Percentiles rank a stretch among this genome's conserved stretches.
Conservation (phyloP, 257 asterid genomes). For the Nicotiana tomentosiformis region DNA sequence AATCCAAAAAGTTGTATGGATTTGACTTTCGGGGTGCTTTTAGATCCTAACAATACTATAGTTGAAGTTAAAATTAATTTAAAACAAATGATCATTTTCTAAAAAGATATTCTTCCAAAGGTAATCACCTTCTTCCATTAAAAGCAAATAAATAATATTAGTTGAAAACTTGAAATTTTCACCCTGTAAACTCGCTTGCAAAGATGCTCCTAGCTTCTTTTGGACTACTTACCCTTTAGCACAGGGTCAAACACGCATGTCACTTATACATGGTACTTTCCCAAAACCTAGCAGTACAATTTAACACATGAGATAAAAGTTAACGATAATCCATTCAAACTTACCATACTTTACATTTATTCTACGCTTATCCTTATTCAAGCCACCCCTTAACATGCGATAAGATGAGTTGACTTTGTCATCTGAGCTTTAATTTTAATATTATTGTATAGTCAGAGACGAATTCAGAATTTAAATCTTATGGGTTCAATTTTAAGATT, state of each 20-base stretch:
- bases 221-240: neutral
- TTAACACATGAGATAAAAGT: neutral
- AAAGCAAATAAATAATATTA: neutral
- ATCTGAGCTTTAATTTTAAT: neutral
- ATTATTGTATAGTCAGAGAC: too few species aligned
- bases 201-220: neutral
- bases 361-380: neutral
- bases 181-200: too few species aligned
- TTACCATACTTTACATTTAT: neutral
- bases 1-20: too few species aligned
- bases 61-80: too few species aligned
- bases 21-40: too few species aligned
- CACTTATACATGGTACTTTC: neutral
- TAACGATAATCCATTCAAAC: neutral
- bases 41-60: too few species aligned
- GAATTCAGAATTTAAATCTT: too few species aligned
- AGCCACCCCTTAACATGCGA: neutral
- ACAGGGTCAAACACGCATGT: neutral
- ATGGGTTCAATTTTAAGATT: too few species aligned
- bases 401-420: slow-evolving; percentile 2
- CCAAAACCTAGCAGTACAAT: neutral
- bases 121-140: too few species aligned
- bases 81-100: too few species aligned
- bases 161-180: too few species aligned
- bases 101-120: too few species aligned